Evolutionary conservation across 352 stramenopile species (phyloP).

Genomic region (Pythium biforme): DNA sequence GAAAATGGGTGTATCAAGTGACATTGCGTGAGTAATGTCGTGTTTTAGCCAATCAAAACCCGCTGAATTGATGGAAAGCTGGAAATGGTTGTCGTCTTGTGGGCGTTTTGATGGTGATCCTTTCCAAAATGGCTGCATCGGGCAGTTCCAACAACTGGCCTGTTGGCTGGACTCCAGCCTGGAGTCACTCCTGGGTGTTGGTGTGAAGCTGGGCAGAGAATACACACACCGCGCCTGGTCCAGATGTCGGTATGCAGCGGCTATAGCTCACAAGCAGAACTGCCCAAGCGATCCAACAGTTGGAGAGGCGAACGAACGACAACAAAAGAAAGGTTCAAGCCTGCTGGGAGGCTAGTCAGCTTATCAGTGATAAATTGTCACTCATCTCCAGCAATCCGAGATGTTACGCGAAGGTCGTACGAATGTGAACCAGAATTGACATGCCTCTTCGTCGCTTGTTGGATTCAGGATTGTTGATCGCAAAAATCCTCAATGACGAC

Average conservation of each 20-base stretch:
- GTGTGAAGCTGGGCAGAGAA: neutral
- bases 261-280: no score
- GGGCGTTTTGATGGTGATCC: neutral
- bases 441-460: neutral
- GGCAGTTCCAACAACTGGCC: neutral
- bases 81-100: neutral
- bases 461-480: no score
- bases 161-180: neutral
- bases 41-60: slow-evolving; percentile 11
- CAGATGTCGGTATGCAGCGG: no score
- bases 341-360: no score
- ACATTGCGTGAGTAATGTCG: slow-evolving; percentile 15
- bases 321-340: no score
- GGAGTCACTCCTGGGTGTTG: neutral
- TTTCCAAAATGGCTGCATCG: slow-evolving; percentile 11
- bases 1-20: slow-evolving; percentile 19
- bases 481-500: no score
- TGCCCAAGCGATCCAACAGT: no score
- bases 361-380: no score
- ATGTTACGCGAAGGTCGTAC: slow-evolving; percentile 18
- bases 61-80: slow-evolving; percentile 2
- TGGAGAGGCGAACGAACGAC: no score
- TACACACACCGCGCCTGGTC: no score
- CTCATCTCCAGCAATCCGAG: no score
- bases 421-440: slow-evolving; percentile 3